Evolutionary conservation across 768 basidiomycete species (phyloP).

Genomic region (Trametes cinnabarina): DNA sequence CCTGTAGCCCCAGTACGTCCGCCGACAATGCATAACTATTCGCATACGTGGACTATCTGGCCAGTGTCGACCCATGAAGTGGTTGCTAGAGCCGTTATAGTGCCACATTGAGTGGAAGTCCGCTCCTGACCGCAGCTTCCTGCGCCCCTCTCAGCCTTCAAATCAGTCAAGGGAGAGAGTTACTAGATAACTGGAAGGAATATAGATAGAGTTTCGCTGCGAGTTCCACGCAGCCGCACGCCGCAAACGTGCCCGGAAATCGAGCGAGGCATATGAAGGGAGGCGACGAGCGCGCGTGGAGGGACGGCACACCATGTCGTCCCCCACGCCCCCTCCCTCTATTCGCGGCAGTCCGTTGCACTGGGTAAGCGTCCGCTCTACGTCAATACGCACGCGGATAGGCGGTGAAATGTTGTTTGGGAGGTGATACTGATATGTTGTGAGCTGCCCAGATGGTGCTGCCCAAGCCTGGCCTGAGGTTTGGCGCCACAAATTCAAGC

Average conservation of each 20-base stretch:
- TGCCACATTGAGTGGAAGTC: slow-evolving; percentile 2
- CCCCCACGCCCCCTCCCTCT: slow-evolving; percentile 12
- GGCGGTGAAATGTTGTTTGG: neutral
- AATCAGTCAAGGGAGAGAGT: neutral
- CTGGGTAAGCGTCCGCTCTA: slow-evolving; percentile 19
- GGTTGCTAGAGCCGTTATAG: neutral
- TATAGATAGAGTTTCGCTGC: slow-evolving; percentile 4
- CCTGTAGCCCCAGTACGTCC: neutral
- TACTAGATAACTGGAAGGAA: slow-evolving; percentile 6
- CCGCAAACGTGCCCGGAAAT: slow-evolving; percentile 13
- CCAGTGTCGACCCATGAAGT: neutral
- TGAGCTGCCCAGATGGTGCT: slow-evolving; percentile 38
- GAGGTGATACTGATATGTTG: neutral
- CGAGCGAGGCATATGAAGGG: slow-evolving; percentile 15
- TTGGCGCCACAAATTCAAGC: slow-evolving; percentile 35
- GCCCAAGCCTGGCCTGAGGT: slow-evolving; percentile 43
- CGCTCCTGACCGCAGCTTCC: neutral
- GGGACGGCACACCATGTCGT: slow-evolving; percentile 16
- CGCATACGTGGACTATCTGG: neutral
- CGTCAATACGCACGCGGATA: neutral
- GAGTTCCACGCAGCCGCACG: slow-evolving; percentile 15
- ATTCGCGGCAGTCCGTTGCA: slow-evolving; percentile 17
- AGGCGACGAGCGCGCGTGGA: slow-evolving; percentile 7
- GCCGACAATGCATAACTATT: neutral
- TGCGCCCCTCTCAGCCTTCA: neutral